Conservation (phyloP, 2,329 filamentous ascomycete genomes). For the Dothidotthia symphoricarpi region DNA sequence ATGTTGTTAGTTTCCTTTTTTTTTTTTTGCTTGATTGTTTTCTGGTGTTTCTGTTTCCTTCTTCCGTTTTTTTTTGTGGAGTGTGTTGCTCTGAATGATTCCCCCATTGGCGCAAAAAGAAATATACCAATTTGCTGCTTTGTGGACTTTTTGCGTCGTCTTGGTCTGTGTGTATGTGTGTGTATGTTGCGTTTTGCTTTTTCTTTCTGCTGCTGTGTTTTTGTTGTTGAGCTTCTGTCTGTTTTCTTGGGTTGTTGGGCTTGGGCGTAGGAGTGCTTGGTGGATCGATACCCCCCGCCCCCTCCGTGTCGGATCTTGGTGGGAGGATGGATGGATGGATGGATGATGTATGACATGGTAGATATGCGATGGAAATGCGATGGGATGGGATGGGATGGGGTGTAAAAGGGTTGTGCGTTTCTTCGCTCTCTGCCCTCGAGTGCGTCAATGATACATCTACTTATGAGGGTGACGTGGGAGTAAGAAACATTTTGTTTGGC, state of each 20-base stretch:
- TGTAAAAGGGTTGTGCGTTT: not conserved
- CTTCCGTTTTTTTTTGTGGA: slow-evolving; percentile 21
- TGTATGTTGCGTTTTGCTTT: no score
- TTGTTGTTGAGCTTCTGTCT: slow-evolving; percentile 1
- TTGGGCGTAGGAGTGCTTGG: no score
- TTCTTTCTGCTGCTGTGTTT: no score
- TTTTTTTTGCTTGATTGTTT: slow-evolving; percentile 12
- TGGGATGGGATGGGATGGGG: slow-evolving; percentile 3
- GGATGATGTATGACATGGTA: no score
- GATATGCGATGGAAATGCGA: no score
- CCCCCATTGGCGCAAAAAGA: slow-evolving; percentile 43
- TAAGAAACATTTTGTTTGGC: no score
- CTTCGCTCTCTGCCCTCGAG: not conserved
- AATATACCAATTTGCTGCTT: slow-evolving; percentile 46
- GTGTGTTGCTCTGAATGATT: slow-evolving; percentile 36
- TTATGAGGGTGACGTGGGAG: no score
- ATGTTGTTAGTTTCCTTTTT: slow-evolving; percentile 1
- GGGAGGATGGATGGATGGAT: no score
- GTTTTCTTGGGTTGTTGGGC: no score
- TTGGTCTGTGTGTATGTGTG: no score
- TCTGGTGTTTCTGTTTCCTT: slow-evolving; percentile 19
- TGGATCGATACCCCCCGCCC: no score
- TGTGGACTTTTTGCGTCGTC: slow-evolving; percentile 14
- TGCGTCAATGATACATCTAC: not conserved
- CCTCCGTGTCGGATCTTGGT: no score